These are phyloP conservation scores for Diophrys appendiculata DNA, from an alignment of 73 alveolate species.

Conservation along the genomic window DNA sequence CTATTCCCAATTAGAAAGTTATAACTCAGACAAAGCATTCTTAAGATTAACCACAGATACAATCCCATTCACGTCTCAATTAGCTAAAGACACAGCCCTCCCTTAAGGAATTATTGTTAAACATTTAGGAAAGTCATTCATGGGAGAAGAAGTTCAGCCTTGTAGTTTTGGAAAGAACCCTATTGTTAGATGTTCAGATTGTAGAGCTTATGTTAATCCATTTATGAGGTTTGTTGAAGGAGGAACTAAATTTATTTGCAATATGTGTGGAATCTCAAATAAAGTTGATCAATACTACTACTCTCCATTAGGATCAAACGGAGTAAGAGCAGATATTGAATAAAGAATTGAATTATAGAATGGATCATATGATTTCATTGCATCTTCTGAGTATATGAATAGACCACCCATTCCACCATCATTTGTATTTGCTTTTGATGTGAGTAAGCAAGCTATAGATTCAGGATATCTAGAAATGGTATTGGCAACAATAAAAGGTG, in stretches of 20 bases:
- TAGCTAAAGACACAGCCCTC: background rate
- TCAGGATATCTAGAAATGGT: slow-evolving; percentile 79
- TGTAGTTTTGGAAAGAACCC: slow-evolving; percentile 62
- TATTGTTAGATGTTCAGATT: slow-evolving; percentile 87
- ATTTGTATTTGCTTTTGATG: slow-evolving; percentile 90
- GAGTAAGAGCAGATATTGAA: slow-evolving; percentile 71
- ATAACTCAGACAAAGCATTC: background rate
- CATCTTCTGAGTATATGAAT: slow-evolving; percentile 81
- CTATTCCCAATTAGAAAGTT: background rate
- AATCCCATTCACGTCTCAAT: background rate
- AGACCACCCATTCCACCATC: slow-evolving; percentile 94
- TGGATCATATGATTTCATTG: slow-evolving; percentile 89
- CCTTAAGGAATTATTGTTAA: background rate
- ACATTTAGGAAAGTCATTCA: background rate
- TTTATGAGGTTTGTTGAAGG: slow-evolving; percentile 76
- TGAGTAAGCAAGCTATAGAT: slow-evolving; percentile 78
- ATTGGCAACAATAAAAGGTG: slow-evolving; percentile 72
- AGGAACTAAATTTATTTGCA: slow-evolving; percentile 85
- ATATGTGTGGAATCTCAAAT: slow-evolving; percentile 79
- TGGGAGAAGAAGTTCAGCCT: slow-evolving; percentile 68
- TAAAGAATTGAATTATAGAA: slow-evolving; percentile 82
- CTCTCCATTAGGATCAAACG: slow-evolving; percentile 66
- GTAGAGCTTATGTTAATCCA: slow-evolving; percentile 95
- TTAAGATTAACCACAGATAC: slow-evolving; percentile 2
- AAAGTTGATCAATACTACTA: slow-evolving; percentile 76